phyloP scores from a whole-genome alignment of 805 yeast genomes.

The Candida rishiriensis region DNA sequence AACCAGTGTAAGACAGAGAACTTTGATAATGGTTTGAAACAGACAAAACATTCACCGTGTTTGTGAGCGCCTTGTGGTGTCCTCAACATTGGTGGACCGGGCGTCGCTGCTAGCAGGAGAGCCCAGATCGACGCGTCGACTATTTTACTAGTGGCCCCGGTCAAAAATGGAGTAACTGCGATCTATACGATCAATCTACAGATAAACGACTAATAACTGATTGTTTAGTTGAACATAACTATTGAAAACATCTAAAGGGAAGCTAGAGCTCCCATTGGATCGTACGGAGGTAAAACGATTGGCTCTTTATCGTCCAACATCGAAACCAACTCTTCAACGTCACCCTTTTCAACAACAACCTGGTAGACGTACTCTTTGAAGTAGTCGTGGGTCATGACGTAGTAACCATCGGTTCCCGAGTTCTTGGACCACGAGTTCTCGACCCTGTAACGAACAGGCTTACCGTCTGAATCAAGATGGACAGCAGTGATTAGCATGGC shows the following conservation, averaged over 20 bases:
- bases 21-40: too few relatives aligned
- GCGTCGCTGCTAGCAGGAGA: too few relatives aligned
- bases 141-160: too few relatives aligned
- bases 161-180: too few relatives aligned
- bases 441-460: constrained; percentile 65
- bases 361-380: constrained; percentile 73
- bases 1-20: too few relatives aligned
- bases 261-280: constrained; percentile 77
- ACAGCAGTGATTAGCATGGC: constrained; percentile 87
- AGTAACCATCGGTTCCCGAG: constrained; percentile 62
- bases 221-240: too few relatives aligned
- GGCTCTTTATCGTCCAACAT: constrained; percentile 40
- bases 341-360: constrained; percentile 55
- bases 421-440: constrained; percentile 78
- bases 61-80: too few relatives aligned
- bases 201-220: too few relatives aligned
- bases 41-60: too few relatives aligned
- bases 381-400: constrained; percentile 68
- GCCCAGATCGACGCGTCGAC: too few relatives aligned
- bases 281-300: constrained; percentile 67
- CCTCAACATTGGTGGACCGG: too few relatives aligned
- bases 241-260: background rate
- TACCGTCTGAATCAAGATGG: constrained; percentile 59
- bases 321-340: constrained; percentile 37
- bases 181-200: too few relatives aligned